Base-by-base conservation (phyloP, 192 early-diverging fungal species). In the Mortierella alpina region DNA sequence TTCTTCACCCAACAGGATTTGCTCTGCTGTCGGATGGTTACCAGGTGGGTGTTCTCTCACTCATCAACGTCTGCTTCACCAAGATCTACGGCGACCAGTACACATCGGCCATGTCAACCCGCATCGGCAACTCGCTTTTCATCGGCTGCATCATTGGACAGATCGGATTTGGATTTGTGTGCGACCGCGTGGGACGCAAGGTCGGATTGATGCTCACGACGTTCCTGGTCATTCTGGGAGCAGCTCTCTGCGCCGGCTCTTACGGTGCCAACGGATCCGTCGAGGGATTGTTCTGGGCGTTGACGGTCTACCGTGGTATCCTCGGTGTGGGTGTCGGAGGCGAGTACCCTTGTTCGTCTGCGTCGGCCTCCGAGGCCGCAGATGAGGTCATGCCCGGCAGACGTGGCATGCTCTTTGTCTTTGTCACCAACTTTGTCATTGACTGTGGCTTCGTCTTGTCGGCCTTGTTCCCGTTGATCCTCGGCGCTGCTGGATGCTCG, bases 21-120 rank as follows among this genome's bases (percentile, higher is more conserved):
- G 88, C 88, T 0, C 70, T 89, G 15, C 57, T 87, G 42, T 87
- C 86, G 0, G 86, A 87, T 83, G 88, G 88, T 31, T 89, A 89
- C 62, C 88, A 89, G 50, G 84, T 83, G 52, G 85, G 85, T 63
- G 80, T 89, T 20, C 83, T 89, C 41, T 85, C 81, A 17, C 78
- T 87, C 48, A 70, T 86, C 62, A 87, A 87, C 54, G 72, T 86
- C 15, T 73, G 84, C 45, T 78, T 87, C 44, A 74, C 63, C 18
- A 82, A 83, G 55, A 80, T 84, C 45, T 89, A 89, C 41, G 82
- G 82, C 2, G 62, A 65, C 10, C 54, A 68, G 5, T 75, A 84
- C 31, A 82, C 84, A 15, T 71, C 70, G 39, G 76, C 59, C 8
- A 82, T 74, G 47, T 81, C 79, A 15, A 82, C 86, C 8, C 75